Evolutionary conservation across 1,284 basidiomycete genomes (phyloP), one percentile per base, ranked within the genome.

Genomic region (Cutaneotrichosporon sp.): DNA sequence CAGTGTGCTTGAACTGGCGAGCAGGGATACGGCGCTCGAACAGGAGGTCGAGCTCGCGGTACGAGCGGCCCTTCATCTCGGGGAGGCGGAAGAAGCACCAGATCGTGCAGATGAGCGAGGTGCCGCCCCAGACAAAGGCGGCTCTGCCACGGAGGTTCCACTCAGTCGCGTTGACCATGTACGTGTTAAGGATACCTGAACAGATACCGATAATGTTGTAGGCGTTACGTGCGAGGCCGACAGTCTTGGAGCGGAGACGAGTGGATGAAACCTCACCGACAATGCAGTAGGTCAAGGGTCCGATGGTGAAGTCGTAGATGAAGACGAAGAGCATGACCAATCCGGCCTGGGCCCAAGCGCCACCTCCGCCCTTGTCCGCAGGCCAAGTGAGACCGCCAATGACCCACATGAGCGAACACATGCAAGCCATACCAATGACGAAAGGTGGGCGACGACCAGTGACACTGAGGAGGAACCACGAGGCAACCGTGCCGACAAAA

Each of bases 401-500:
- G 70, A 80, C 65, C 66, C 81, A 68, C 51, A 84, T 75, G n/a
- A 81, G 72, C 58, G 75, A 55, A 49, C 72, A 66, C 77, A 82
- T 81, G 63, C 67, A 55, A 50, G 67, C 62, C 64, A 83, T 77
- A 22, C 83, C 84, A 30, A 61, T 64, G 42, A 81, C 69, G 77
- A 83, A 85, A 46, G 84, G 70, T 1, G 76, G 72, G n/a, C 83
- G 79, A 31, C 83, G 80, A 22, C 82, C 82, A 57, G 77, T 63
- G 49, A 65, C 67, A 14, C 66, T 69, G 62, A 75, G 58, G 6
- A 60, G 46, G 64, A 75, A 73, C 81, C 81, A 83, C 1, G 77
- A 76, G 52, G 69, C 67, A 67, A 81, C 65, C 1, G 80, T 81
- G 26, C 81, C 81, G 58, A 76, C 63, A 50, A 79, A 70, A 42